Base-by-base conservation (phyloP, 164 flowering plant genomes). In the Saururus chinensis region DNA sequence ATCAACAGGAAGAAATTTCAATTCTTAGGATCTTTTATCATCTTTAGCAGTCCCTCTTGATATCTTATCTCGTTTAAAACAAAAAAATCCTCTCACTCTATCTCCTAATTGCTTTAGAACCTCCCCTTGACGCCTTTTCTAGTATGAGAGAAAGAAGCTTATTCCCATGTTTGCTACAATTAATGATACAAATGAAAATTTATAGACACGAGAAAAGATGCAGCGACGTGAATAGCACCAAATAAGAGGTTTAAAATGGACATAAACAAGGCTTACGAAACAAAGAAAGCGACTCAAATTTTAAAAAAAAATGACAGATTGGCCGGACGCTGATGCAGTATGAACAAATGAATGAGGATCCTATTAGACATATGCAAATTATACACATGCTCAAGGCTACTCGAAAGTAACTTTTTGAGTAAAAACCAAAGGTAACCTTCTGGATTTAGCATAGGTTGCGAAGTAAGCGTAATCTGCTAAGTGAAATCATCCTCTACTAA, bases 11-110 rank as follows among this genome's bases (percentile, higher is more conserved):
- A 63, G 67, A 67, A 63, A 49, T 60, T 70, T 76, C 9, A 45
- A 49, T 57, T 69, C 79, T 55, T 80, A 85, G 26, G 53, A n/a
- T 59, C 76, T 89, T 77, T 70, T 86, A 14, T 68, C 25, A 62
- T 74, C 68, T 74, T 68, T 86, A 1, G 60, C 25, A 30, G 69
- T 61, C 60, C 77, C 77, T 62, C 55, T 80, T 55, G 63, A 48
- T 59, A 53, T 40, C 76, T 72, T 84, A 25, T 63, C 59, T 45
- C 73, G 77, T 71, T 71, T 74, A 51, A 75, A 73, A 67, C 73
- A n/a, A 77, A 53, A 56, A 60, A 58, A 79, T 22, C 45, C 57
- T 59, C 57, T 53, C 57, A 14, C 37, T 35, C 51, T 59, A 7
- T 25, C 60, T 26, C n/a, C 60, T 57, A 23, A 45, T 55, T 55